These are phyloP conservation scores for Mycena indigotica DNA, from an alignment of 768 basidiomycete species.

Conservation along the genomic window DNA sequence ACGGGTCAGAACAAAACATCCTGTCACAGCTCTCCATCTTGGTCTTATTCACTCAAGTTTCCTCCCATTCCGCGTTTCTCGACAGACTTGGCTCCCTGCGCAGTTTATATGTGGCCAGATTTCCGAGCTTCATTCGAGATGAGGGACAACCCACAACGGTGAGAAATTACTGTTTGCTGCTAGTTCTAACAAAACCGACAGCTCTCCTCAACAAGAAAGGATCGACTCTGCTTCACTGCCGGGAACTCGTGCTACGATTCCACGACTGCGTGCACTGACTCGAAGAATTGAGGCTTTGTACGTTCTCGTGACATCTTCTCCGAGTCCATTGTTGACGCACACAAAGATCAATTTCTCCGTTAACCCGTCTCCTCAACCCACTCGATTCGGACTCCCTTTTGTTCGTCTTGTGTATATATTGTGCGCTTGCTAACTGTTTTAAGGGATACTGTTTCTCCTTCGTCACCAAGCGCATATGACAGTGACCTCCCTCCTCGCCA, in stretches of 20 bases:
- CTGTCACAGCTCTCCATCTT: not conserved
- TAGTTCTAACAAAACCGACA: too few relatives aligned
- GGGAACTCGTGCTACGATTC: too few relatives aligned
- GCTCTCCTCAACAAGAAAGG: too few relatives aligned
- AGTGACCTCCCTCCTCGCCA: too few relatives aligned
- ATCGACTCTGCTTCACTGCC: too few relatives aligned
- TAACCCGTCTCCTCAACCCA: not conserved
- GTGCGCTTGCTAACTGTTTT: too few relatives aligned
- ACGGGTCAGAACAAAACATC: too few relatives aligned
- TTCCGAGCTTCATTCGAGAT: conserved; percentile 48
- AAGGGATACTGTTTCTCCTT: too few relatives aligned
- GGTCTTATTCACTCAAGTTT: not conserved
- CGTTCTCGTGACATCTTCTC: not conserved
- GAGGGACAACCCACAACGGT: conserved; percentile 40
- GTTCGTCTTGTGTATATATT: too few relatives aligned
- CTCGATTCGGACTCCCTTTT: too few relatives aligned
- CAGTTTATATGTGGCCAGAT: conserved; percentile 51
- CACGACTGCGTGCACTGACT: not conserved
- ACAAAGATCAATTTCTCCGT: not conserved
- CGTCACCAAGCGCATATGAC: too few relatives aligned
- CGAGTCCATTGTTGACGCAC: conserved; percentile 1
- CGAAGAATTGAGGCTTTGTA: not conserved
- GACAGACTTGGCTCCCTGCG: conserved; percentile 45
- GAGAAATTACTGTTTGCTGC: too few relatives aligned
- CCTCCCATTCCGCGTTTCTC: conserved; percentile 33